These are phyloP conservation scores for Epithemia pelagica DNA, from an alignment of 108 stramenopile species.

Conservation along the genomic window DNA sequence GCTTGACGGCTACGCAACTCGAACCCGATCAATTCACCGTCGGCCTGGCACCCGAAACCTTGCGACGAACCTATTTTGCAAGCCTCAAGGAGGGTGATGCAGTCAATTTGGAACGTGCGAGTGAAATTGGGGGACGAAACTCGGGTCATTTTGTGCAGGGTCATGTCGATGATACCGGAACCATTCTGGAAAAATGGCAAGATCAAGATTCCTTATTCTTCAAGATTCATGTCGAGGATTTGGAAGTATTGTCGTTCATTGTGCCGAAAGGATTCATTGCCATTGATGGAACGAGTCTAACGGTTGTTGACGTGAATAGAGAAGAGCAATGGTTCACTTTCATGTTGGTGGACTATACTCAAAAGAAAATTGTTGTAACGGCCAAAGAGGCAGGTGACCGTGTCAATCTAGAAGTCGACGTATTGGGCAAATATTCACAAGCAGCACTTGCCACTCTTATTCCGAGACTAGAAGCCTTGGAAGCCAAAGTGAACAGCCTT, in stretches of 20 bases:
- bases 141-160: conserved; percentile 98
- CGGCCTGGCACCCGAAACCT: conserved; percentile 91
- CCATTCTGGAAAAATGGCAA: conserved; percentile 60
- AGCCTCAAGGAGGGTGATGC: conserved; percentile 39
- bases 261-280: conserved; percentile 98
- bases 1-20: conserved; percentile 89
- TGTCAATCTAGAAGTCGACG: conserved; percentile 96
- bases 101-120: conserved; percentile 92
- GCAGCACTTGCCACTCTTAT: conserved; percentile 58
- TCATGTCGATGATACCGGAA: conserved; percentile 92
- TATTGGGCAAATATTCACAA: conserved; percentile 92
- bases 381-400: conserved; percentile 58
- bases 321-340: conserved; percentile 86
- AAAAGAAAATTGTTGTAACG: conserved; percentile 88
- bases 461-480: conserved; percentile 78
- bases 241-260: conserved; percentile 79
- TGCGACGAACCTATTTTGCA: conserved; percentile 81
- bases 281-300: conserved; percentile 94
- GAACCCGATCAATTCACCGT: conserved; percentile 72
- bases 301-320: conserved; percentile 74
- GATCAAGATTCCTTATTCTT: conserved; percentile 90
- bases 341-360: conserved; percentile 99
- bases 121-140: conserved; percentile 89
- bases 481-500: conserved; percentile 58
- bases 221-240: conserved; percentile 54